Evolutionary conservation across 2,329 filamentous ascomycete genomes (phyloP).

Genomic region (Trichoderma sp.): DNA sequence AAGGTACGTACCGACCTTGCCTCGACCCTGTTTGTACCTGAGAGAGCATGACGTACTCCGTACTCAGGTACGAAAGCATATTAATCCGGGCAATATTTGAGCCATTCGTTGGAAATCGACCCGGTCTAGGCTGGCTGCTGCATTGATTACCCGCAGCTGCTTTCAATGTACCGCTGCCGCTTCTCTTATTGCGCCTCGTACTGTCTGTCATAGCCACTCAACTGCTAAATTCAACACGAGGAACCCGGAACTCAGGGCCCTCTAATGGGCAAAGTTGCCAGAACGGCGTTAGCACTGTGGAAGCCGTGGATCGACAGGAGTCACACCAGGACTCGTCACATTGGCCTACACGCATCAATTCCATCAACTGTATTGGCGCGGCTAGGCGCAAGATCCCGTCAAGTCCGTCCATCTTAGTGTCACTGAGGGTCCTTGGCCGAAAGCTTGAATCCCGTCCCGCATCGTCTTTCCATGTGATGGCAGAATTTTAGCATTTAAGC

Average conservation of each 20-base stretch:
- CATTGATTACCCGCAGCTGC: slow-evolving; percentile 7
- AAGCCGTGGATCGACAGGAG: slow-evolving; percentile 13
- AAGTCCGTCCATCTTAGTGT: background rate
- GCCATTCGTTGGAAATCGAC: background rate
- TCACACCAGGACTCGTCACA: background rate
- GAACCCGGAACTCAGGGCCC: no score
- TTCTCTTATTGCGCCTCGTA: background rate
- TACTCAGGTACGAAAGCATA: slow-evolving; percentile 19
- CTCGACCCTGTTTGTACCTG: background rate
- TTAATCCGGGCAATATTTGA: background rate
- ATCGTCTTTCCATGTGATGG: background rate
- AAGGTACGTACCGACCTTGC: background rate
- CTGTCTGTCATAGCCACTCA: background rate
- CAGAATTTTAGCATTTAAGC: background rate
- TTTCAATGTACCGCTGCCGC: background rate
- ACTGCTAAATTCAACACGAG: background rate
- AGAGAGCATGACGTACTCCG: no score
- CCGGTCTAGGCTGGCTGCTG: background rate
- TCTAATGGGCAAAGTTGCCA: background rate
- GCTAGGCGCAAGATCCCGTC: background rate
- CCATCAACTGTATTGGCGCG: background rate
- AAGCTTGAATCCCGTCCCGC: background rate
- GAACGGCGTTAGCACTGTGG: background rate
- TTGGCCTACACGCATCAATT: background rate
- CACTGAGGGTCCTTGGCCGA: background rate